Conservation (phyloP, 805 yeast species). For the Komagataella mondaviorum region DNA sequence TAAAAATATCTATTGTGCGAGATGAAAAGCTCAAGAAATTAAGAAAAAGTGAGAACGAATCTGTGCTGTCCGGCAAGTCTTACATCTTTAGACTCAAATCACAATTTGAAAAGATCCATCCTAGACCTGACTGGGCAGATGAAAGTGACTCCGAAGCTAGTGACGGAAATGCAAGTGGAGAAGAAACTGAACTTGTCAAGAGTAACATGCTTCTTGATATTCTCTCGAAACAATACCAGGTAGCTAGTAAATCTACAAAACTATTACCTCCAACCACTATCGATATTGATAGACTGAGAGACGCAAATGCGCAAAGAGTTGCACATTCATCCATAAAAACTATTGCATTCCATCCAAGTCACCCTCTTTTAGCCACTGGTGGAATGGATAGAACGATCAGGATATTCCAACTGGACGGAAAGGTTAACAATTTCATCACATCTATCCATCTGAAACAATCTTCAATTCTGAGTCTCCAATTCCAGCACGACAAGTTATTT, state of each 20-base stretch:
- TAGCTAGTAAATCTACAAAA: constrained; percentile 19
- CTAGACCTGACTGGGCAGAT: constrained; percentile 74
- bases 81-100: constrained; percentile 27
- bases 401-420: constrained; percentile 84
- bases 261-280: constrained; percentile 57
- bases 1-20: constrained; percentile 43
- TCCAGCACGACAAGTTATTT: constrained; percentile 41
- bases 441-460: constrained; percentile 67
- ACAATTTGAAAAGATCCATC: constrained; percentile 61
- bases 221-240: constrained; percentile 18
- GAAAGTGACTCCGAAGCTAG: constrained; percentile 42
- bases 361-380: constrained; percentile 76
- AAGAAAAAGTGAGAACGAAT: constrained; percentile 34
- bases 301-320: constrained; percentile 61
- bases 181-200: constrained; percentile 7
- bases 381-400: constrained; percentile 88
- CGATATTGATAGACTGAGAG: constrained; percentile 73
- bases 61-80: constrained; percentile 17
- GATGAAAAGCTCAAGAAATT: constrained; percentile 59
- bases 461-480: constrained; percentile 69
- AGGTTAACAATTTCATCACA: constrained; percentile 65
- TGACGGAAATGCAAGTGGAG: constrained; percentile 15
- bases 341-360: constrained; percentile 70
- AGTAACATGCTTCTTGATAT: constrained; percentile 18
- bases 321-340: constrained; percentile 79